Evolutionary conservation across 129 eudicot genomes (phyloP).

Genomic region (Flaveria brownii): DNA sequence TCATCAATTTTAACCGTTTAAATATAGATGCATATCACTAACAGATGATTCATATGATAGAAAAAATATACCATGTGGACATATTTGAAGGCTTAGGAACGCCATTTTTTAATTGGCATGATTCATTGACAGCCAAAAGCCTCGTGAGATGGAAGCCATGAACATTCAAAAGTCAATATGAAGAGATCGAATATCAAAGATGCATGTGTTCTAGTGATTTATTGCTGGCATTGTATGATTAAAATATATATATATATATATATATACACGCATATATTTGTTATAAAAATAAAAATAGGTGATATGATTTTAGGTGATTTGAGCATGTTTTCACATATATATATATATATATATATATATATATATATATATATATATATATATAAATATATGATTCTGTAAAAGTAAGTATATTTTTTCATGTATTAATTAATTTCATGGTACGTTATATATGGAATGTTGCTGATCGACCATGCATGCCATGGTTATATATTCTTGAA

Average conservation of each 20-base stretch:
- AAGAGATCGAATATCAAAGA: constrained; percentile 2
- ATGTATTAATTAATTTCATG: no score
- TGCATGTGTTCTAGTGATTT: constrained; percentile 14
- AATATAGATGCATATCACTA: no score
- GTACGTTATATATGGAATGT: no score
- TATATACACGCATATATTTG: neutral
- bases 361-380: no score
- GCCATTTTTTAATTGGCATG: neutral
- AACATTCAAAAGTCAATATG: constrained; percentile 25
- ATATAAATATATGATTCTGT: no score
- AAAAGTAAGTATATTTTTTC: no score
- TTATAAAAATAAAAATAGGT: neutral
- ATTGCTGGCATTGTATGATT: neutral
- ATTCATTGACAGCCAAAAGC: constrained; percentile 33
- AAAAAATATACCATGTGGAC: no score
- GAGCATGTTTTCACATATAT: neutral
- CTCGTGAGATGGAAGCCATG: constrained; percentile 24
- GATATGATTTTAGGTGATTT: neutral
- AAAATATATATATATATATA: constrained; percentile 13
- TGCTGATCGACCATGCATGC: no score
- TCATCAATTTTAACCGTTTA: no score
- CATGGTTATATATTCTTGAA: neutral
- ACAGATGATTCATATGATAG: no score
- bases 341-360: no score
- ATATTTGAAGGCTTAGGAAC: no score